Percentiles rank a stretch among this genome's conserved stretches.
Conservation (phyloP, 768 basidiomycete genomes). For the Exsudoporus frostii region DNA sequence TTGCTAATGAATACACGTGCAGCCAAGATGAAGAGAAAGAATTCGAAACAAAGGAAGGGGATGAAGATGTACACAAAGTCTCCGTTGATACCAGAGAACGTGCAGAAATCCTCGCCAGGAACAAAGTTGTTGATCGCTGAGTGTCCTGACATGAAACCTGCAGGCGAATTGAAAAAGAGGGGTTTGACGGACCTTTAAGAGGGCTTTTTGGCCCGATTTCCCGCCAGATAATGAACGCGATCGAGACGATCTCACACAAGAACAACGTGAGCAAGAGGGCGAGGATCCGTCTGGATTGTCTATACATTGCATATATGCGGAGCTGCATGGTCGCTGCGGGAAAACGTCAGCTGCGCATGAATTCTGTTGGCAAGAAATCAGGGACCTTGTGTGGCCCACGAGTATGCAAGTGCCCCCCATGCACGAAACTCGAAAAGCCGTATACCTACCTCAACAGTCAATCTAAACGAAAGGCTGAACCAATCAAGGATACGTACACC, state of each 20-base stretch:
- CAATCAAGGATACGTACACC: slow-evolving; percentile 17
- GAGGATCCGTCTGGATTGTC: slow-evolving; percentile 21
- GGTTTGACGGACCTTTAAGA: slow-evolving; percentile 18
- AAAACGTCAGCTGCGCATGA: slow-evolving; percentile 1
- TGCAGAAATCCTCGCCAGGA: slow-evolving; percentile 15
- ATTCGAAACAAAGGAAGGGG: slow-evolving; percentile 31
- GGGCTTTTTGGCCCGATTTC: slow-evolving; percentile 25
- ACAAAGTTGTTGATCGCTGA: slow-evolving; percentile 7
- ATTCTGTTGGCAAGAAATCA: not conserved
- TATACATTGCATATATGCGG: slow-evolving; percentile 34
- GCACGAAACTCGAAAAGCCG: slow-evolving; percentile 31
- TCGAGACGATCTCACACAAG: slow-evolving; percentile 22
- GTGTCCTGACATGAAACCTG: not conserved
- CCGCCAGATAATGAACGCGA: slow-evolving; percentile 25
- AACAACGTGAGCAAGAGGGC: slow-evolving; percentile 18
- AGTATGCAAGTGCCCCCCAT: slow-evolving; percentile 30
- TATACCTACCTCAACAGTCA: slow-evolving; percentile 16
- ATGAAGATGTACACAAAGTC: slow-evolving; percentile 29
- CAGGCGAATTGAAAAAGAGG: not conserved
- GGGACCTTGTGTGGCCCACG: slow-evolving; percentile 33
- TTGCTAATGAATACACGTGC: slow-evolving; percentile 15
- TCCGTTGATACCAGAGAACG: slow-evolving; percentile 21
- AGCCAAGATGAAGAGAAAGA: slow-evolving; percentile 22
- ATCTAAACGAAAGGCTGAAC: not conserved
- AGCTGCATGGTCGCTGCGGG: slow-evolving; percentile 30